These are phyloP conservation scores for Shiraia bambusicola DNA, from an alignment of 2,329 filamentous ascomycete genomes.

Conservation along the genomic window DNA sequence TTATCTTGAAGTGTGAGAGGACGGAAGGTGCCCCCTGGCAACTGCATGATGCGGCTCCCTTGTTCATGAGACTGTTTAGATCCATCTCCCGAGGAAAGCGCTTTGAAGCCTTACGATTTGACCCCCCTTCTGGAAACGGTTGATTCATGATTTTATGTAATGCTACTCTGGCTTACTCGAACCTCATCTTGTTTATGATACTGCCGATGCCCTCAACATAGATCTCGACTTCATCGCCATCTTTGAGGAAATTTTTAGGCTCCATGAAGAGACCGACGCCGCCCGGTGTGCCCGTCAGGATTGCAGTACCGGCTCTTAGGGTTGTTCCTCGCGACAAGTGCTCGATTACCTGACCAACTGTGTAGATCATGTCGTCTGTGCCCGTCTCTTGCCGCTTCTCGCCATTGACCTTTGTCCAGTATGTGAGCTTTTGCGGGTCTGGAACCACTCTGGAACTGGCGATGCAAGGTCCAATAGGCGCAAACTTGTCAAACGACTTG, in stretches of 20 bases:
- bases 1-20: no score
- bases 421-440: conserved; percentile 36
- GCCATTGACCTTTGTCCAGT: conserved; percentile 49
- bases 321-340: conserved; percentile 51
- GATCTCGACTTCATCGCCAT: conserved; percentile 41
- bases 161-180: conserved; percentile 23
- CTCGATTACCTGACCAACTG: conserved; percentile 45
- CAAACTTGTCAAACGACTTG: conserved; percentile 50
- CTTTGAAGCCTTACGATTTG: no score
- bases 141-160: neutral
- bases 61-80: no score
- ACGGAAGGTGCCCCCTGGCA: no score
- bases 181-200: conserved; percentile 37
- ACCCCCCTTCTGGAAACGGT: no score
- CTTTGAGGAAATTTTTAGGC: conserved; percentile 40
- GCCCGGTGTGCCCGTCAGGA: conserved; percentile 55
- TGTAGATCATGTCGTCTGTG: conserved; percentile 53
- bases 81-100: neutral
- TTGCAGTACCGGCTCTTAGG: conserved; percentile 49
- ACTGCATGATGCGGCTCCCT: no score
- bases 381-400: conserved; percentile 47
- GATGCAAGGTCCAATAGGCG: conserved; percentile 49
- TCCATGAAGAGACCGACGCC: conserved; percentile 43
- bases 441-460: conserved; percentile 34
- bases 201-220: conserved; percentile 39